Evolutionary conservation across 2,329 filamentous ascomycete species (phyloP), one percentile per base, ranked within the genome.

Genomic region (Xylariaceae sp.): DNA sequence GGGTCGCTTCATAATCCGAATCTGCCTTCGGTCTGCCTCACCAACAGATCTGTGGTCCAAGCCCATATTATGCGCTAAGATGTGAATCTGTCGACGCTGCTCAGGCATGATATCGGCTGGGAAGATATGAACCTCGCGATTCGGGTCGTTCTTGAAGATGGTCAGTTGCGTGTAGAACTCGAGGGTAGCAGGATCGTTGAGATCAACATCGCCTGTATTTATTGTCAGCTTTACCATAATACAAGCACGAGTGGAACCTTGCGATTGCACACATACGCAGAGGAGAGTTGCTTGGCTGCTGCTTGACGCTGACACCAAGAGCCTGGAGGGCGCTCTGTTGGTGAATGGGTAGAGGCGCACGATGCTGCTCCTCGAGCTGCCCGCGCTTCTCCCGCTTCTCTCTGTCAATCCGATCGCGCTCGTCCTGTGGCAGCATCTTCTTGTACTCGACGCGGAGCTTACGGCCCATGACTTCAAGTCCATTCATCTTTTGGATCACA

Each of bases 401-500:
- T 4, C 94, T 83, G 72, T 99, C 94, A 63, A 99, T 97, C 41
- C 94, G 84, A 73, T 99, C 94, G 50, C 94, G 84, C 72, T 97
- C 94, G 34, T 91, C 89, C 61, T 95, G 83, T 0, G 94, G 94
- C 4, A 99, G 81, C 94, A 99, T 97, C 76, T 97, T 97, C 80
- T 99, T 99, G 76, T 97, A 99, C 72, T 99, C 94, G 30, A 99
- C 94, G 47, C 94, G 83, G 62, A 99, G 76, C 74, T 97, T 97
- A 58, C 94, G 83, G 45, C 94, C 94, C 69, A 96, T 91, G 6
- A 99, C 83, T 67, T 97, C 94, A 71, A 96, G 88, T 64, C 95
- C 91, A 68, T 99, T 99, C 80, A 99, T 87, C 50, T 87, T 81
- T 55, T 96, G 88, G 59, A 99, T 99, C 48, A 97, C 94, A 48